Conservation (phyloP, 805 yeast genomes). For the Starmera pachycereana region DNA sequence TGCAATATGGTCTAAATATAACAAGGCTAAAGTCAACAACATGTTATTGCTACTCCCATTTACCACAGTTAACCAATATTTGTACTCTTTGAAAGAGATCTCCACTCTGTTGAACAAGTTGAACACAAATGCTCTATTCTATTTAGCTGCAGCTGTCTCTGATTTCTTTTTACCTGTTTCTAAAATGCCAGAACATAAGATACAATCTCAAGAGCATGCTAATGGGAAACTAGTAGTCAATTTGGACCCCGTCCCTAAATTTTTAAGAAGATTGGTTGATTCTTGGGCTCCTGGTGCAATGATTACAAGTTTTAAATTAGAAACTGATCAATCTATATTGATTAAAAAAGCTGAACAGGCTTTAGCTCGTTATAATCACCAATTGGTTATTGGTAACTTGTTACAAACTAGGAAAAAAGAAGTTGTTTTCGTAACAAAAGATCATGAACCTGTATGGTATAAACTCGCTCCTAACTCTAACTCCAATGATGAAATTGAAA, state of each 20-base stretch:
- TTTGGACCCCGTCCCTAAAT: slow-evolving; percentile 94
- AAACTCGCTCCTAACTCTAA: slow-evolving; percentile 20
- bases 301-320: slow-evolving; percentile 91
- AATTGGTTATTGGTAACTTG: slow-evolving; percentile 87
- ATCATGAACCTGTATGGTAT: slow-evolving; percentile 36
- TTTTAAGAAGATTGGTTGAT: slow-evolving; percentile 76
- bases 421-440: slow-evolving; percentile 71
- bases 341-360: slow-evolving; percentile 73
- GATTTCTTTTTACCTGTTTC: slow-evolving; percentile 89
- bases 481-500: slow-evolving; percentile 46
- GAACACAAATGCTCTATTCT: slow-evolving; percentile 59
- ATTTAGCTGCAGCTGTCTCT: slow-evolving; percentile 94
- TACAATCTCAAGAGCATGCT: slow-evolving; percentile 63
- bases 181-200: slow-evolving; percentile 85
- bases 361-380: slow-evolving; percentile 78
- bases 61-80: slow-evolving; percentile 90
- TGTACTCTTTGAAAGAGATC: slow-evolving; percentile 68
- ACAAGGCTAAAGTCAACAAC: slow-evolving; percentile 22
- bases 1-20: slow-evolving; percentile 45
- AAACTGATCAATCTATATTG: slow-evolving; percentile 68
- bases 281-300: slow-evolving; percentile 93
- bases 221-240: slow-evolving; percentile 72
- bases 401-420: slow-evolving; percentile 80
- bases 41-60: slow-evolving; percentile 59
- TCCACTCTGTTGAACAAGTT: slow-evolving; percentile 47